phyloP scores from a whole-genome alignment of 768 basidiomycete species.

The Pulveroboletus sp. region DNA sequence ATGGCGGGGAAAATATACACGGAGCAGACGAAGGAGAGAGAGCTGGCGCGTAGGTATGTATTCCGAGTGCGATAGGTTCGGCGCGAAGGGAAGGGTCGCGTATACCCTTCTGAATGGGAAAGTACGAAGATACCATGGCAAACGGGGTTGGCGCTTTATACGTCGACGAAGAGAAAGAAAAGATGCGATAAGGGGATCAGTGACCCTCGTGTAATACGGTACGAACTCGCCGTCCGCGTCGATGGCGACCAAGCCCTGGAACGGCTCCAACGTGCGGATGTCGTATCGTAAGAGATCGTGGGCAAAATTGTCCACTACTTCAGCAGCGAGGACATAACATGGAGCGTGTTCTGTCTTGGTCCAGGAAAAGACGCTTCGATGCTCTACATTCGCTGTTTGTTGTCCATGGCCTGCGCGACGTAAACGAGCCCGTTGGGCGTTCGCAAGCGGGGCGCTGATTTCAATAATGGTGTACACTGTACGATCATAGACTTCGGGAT shows the following conservation, averaged over 20 bases:
- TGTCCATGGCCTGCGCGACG: conserved; percentile 32
- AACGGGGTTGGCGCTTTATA: conserved; percentile 53
- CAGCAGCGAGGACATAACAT: conserved; percentile 91
- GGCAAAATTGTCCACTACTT: conserved; percentile 98
- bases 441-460: conserved; percentile 77
- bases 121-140: conserved; percentile 52
- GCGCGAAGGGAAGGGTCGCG: conserved; percentile 74
- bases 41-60: conserved; percentile 91
- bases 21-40: conserved; percentile 75
- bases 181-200: conserved; percentile 77
- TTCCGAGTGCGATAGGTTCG: conserved; percentile 84
- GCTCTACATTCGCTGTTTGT: conserved; percentile 55
- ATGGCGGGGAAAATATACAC: conserved; percentile 83
- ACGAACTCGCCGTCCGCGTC: conserved; percentile 79
- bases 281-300: conserved; percentile 95
- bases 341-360: conserved; percentile 67
- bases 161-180: conserved; percentile 67
- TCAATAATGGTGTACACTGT: conserved; percentile 94
- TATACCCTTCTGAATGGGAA: conserved; percentile 60
- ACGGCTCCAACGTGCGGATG: conserved; percentile 68
- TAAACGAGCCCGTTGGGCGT: conserved; percentile 67
- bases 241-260: conserved; percentile 78
- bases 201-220: conserved; percentile 75
- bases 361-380: conserved; percentile 88
- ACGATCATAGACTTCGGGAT: conserved; percentile 90